Percentiles rank a stretch among this genome's conserved stretches.
Evolutionary conservation across 2,329 filamentous ascomycete genomes (phyloP).

Genomic region (Bertia moriformis): DNA sequence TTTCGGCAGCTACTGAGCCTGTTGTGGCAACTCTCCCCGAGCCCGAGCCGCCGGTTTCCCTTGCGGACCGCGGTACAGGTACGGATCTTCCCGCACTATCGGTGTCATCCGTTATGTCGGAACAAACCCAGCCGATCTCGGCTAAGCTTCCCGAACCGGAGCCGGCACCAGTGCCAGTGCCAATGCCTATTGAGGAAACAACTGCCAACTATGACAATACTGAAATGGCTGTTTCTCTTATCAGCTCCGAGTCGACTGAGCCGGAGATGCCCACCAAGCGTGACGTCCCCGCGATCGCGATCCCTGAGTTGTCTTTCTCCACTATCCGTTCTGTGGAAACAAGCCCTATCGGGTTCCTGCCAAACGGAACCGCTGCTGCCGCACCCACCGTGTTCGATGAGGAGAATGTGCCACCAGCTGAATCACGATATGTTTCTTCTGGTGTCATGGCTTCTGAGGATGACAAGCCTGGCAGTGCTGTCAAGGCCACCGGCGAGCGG

Average conservation of each 20-base stretch:
- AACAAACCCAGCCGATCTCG: slow-evolving; percentile 13
- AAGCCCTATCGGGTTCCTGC: slow-evolving; percentile 4
- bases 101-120: slow-evolving; percentile 19
- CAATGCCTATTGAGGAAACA: neutral
- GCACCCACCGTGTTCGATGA: neutral
- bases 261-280: neutral
- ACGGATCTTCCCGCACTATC: slow-evolving; percentile 8
- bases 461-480: neutral
- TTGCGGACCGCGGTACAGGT: neutral
- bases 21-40: slow-evolving; percentile 12
- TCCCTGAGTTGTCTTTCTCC: neutral
- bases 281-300: neutral
- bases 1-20: slow-evolving; percentile 16
- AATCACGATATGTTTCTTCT: neutral
- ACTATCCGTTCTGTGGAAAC: neutral
- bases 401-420: neutral
- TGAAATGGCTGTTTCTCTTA: neutral
- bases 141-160: slow-evolving; percentile 10
- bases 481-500: neutral
- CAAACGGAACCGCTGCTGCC: neutral
- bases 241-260: neutral
- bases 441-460: neutral
- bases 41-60: slow-evolving; percentile 5
- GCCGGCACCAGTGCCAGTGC: slow-evolving; percentile 3
- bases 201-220: neutral